phyloP scores from a whole-genome alignment of 805 yeast genomes.

The Vanderwaltozyma tropicalis region DNA sequence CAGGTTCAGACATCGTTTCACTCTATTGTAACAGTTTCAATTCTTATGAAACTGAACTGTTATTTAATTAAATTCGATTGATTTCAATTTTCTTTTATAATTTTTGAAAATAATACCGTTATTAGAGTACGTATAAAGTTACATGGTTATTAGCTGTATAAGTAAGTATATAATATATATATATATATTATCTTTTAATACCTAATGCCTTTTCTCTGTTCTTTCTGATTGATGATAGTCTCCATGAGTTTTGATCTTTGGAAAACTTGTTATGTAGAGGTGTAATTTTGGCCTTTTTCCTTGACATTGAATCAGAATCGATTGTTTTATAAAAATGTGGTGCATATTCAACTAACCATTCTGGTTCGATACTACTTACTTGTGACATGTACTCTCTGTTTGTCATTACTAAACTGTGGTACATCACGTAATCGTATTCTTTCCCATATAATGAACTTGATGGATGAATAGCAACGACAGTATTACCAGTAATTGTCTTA shows the following conservation, averaged over 20 bases:
- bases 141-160: too few relatives aligned
- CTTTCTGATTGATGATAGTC: slow-evolving; percentile 43
- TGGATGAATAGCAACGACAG: slow-evolving; percentile 78
- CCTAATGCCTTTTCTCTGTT: slow-evolving; percentile 25
- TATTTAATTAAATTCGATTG: too few relatives aligned
- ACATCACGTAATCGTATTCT: slow-evolving; percentile 68
- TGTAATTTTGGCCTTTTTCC: slow-evolving; percentile 54
- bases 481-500: slow-evolving; percentile 59
- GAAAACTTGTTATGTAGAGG: slow-evolving; percentile 60
- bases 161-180: background rate
- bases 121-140: too few relatives aligned
- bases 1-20: slow-evolving; percentile 7
- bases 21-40: background rate
- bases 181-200: slow-evolving; percentile 12
- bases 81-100: too few relatives aligned
- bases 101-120: too few relatives aligned
- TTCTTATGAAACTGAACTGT: too few relatives aligned
- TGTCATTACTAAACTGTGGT: slow-evolving; percentile 73
- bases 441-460: slow-evolving; percentile 58
- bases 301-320: slow-evolving; percentile 43
- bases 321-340: slow-evolving; percentile 64
- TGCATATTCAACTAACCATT: slow-evolving; percentile 62
- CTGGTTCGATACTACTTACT: slow-evolving; percentile 69
- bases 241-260: slow-evolving; percentile 62
- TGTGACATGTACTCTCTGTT: slow-evolving; percentile 88